Evolutionary conservation across 257 asterid genomes (phyloP).

Genomic region (Hygrophila difformis): DNA sequence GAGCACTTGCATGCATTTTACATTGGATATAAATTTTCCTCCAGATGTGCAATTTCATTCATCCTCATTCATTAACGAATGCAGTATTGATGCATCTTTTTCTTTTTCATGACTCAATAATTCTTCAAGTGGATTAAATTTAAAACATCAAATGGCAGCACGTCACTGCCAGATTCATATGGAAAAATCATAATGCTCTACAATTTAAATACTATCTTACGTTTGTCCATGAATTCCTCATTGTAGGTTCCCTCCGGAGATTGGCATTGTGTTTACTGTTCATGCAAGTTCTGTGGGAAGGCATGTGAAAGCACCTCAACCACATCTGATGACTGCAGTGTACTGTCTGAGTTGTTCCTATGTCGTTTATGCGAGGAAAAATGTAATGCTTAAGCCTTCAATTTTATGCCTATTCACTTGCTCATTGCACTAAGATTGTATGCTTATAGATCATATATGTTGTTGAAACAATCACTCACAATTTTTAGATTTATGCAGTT

Average conservation of each 20-base stretch:
- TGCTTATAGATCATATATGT: slow-evolving; percentile 7
- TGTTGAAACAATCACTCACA: slow-evolving; percentile 4
- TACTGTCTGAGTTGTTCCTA: slow-evolving; percentile 30
- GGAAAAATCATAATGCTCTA: slow-evolving; percentile 7
- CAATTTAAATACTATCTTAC: slow-evolving; percentile 6
- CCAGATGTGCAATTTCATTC: neutral
- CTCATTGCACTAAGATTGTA: slow-evolving; percentile 8
- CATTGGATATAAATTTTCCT: neutral
- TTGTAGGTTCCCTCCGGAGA: slow-evolving; percentile 79
- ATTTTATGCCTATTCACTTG: slow-evolving; percentile 10
- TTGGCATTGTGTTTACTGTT: slow-evolving; percentile 80
- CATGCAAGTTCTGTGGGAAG: slow-evolving; percentile 85
- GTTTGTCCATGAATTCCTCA: slow-evolving; percentile 10
- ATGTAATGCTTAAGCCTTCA: slow-evolving; percentile 31
- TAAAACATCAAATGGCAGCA: slow-evolving; percentile 10
- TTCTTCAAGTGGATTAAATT: slow-evolving; percentile 2
- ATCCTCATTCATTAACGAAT: neutral
- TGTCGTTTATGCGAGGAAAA: slow-evolving; percentile 83
- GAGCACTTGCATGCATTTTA: slow-evolving; percentile 9
- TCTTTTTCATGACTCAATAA: slow-evolving; percentile 4
- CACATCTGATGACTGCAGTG: slow-evolving; percentile 25
- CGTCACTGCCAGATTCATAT: slow-evolving; percentile 3
- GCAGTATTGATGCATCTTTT: neutral
- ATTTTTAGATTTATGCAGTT: slow-evolving; percentile 42
- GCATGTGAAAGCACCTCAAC: slow-evolving; percentile 34